Base-by-base conservation (phyloP, 495 filamentous ascomycete genomes). In the Hypoxylon cercidicola region DNA sequence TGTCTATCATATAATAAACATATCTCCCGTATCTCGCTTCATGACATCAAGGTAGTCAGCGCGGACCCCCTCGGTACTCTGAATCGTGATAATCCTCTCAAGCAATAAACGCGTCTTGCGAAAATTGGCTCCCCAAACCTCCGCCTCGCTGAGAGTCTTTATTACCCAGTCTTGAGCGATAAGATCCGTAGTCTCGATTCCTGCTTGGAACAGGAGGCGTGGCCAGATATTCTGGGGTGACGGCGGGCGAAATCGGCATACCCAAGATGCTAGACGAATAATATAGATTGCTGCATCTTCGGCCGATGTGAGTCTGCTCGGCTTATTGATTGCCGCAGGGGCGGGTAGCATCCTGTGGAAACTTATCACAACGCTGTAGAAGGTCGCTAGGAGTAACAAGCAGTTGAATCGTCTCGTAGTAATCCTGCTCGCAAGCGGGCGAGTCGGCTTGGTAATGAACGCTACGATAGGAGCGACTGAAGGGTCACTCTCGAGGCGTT, bases 221-320 rank as follows among this genome's bases (percentile, higher is more conserved):
- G 61, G 61, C 61, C 61, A 64, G 16, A 64, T 32, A 19, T 64
- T 64, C 25, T 64, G 61, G 7, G 61, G 61, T 5, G 61, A 64
- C 16, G 61, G 54, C 11, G 61, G 23, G 9, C 61, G 61, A 18
- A 48, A 48, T 11, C 61, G 54, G 23, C 20, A 5, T 30, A 58
- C 61, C 45, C 55, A 58, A 13, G 47, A 64, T 34, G 61, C 54
- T 13, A 64, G 34, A 15, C 61, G 61, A 28, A 64, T 53, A 11
- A 64, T 64, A 8, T 64, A 47, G 34, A 30, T 53, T 16, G 61
- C 61, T 16, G 61, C 61, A 9, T 30, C 37, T 35, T 58, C 39
- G 10, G 48, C 54, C 21, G 54, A 23, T 19, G 40, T 23, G 20
- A 58, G 41, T 45, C 35, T 52, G 10, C 20, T 34, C 23, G 41